Evolutionary conservation across 2,329 filamentous ascomycete genomes (phyloP).

Genomic region (Alternaria atra): DNA sequence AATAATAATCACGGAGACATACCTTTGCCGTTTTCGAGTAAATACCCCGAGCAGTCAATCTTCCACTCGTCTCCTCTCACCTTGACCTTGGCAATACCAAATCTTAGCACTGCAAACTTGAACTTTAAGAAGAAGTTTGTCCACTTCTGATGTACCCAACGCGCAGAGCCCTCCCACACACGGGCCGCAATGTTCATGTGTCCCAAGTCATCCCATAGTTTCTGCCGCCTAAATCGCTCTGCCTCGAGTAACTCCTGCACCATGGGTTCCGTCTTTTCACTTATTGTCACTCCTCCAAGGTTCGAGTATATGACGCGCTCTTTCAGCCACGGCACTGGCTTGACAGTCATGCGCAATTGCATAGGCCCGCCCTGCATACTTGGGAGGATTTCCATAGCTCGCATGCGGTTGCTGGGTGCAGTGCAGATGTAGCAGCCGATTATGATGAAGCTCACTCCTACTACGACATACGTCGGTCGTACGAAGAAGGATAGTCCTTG

Average conservation of each 20-base stretch:
- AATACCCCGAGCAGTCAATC: slow-evolving; percentile 46
- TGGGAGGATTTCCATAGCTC: slow-evolving; percentile 43
- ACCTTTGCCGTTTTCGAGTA: slow-evolving; percentile 49
- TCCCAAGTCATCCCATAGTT: slow-evolving; percentile 38
- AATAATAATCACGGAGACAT: slow-evolving; percentile 12
- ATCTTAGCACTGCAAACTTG: slow-evolving; percentile 47
- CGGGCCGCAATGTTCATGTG: slow-evolving; percentile 32
- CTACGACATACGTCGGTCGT: slow-evolving; percentile 44
- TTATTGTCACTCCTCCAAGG: slow-evolving; percentile 40
- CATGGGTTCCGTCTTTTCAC: slow-evolving; percentile 45
- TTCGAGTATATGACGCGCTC: slow-evolving; percentile 42
- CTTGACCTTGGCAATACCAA: slow-evolving; percentile 43
- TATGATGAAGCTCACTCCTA: slow-evolving; percentile 37
- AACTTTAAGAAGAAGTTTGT: slow-evolving; percentile 48
- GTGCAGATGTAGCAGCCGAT: slow-evolving; percentile 46
- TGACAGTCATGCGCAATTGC: slow-evolving; percentile 43
- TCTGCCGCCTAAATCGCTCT: slow-evolving; percentile 38
- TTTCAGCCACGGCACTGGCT: slow-evolving; percentile 34
- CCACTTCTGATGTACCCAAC: slow-evolving; percentile 48
- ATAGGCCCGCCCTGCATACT: slow-evolving; percentile 38
- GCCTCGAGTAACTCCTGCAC: slow-evolving; percentile 42
- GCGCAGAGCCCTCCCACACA: slow-evolving; percentile 40
- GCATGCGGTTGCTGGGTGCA: slow-evolving; percentile 42
- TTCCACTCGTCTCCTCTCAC: slow-evolving; percentile 48
- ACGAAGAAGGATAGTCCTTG: slow-evolving; percentile 45